A percentile compares a stretch with the other conserved stretches of the same genome.
phyloP scores from a whole-genome alignment of 805 yeast species.

The Metschnikowia gelsemii region DNA sequence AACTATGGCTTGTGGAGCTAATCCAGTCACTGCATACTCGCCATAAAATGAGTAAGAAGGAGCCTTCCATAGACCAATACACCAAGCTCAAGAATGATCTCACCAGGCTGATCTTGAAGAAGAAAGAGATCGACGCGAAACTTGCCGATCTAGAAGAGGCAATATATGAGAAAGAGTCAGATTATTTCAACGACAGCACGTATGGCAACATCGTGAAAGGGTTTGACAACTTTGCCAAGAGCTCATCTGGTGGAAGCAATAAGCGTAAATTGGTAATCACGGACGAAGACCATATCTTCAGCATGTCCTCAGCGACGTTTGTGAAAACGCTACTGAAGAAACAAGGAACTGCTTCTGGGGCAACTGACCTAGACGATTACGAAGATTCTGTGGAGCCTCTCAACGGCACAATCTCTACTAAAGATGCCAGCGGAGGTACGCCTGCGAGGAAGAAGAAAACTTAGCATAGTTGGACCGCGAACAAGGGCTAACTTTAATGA shows the following conservation, averaged over 20 bases:
- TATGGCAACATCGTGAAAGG: slow-evolving; percentile 89
- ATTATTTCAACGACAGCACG: slow-evolving; percentile 68
- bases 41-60: slow-evolving; percentile 19
- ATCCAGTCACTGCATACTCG: too few species aligned
- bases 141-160: slow-evolving; percentile 68
- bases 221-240: slow-evolving; percentile 74
- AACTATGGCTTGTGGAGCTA: too few species aligned
- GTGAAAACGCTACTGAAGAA: slow-evolving; percentile 54
- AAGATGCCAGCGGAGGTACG: slow-evolving; percentile 14
- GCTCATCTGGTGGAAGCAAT: slow-evolving; percentile 31
- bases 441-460: slow-evolving; percentile 19
- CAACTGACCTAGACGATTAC: slow-evolving; percentile 22
- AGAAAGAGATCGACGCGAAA: slow-evolving; percentile 63
- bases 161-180: slow-evolving; percentile 74
- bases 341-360: slow-evolving; percentile 38
- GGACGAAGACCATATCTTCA: slow-evolving; percentile 79
- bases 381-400: slow-evolving; percentile 23
- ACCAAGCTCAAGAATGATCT: slow-evolving; percentile 65
- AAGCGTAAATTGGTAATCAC: slow-evolving; percentile 53
- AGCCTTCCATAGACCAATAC: slow-evolving; percentile 49
- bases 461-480: not conserved
- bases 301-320: slow-evolving; percentile 69
- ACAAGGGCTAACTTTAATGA: not conserved
- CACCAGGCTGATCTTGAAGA: slow-evolving; percentile 58
- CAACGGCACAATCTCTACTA: slow-evolving; percentile 4